Evolutionary conservation across 148 eudicot genomes (phyloP).

Genomic region (Chenopodium berlandieri): DNA sequence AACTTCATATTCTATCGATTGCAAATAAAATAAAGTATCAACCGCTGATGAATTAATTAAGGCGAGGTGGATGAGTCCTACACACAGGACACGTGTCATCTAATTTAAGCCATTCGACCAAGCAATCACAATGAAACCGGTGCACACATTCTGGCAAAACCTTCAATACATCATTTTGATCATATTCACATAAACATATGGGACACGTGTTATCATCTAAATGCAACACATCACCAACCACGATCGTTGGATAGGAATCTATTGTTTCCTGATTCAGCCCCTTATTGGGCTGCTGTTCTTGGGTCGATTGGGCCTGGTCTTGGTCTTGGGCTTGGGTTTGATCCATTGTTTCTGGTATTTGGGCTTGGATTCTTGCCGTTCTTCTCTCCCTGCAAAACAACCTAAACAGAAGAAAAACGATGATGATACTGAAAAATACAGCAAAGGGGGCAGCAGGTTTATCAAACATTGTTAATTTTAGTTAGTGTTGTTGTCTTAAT

Average conservation of each 20-base stretch:
- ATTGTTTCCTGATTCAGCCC: slow-evolving; percentile 26
- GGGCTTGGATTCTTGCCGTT: not conserved
- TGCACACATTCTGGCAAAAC: slow-evolving; percentile 34
- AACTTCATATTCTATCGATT: too few relatives aligned
- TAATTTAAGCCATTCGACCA: slow-evolving; percentile 21
- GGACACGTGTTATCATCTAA: slow-evolving; percentile 28
- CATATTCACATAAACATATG: slow-evolving; percentile 29
- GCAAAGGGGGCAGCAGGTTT: not conserved
- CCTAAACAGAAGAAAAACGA: slow-evolving; percentile 8
- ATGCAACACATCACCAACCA: slow-evolving; percentile 16
- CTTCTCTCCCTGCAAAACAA: not conserved
- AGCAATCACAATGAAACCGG: slow-evolving; percentile 28
- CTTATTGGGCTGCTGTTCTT: not conserved
- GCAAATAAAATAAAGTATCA: too few relatives aligned
- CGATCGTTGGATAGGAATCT: slow-evolving; percentile 30
- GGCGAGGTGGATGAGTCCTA: slow-evolving; percentile 6
- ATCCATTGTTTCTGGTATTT: not conserved
- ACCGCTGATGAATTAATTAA: not conserved
- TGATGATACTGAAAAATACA: not conserved
- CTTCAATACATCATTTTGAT: slow-evolving; percentile 15
- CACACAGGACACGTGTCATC: slow-evolving; percentile 28
- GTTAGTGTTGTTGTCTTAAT: not conserved
- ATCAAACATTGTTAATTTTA: not conserved
- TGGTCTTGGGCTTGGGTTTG: slow-evolving; percentile 7
- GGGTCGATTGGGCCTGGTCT: not conserved